Percentiles rank a stretch among this genome's conserved stretches.
These are phyloP conservation scores for Gossypium lobatum DNA, from an alignment of 441 rosid species.

Conservation along the genomic window DNA sequence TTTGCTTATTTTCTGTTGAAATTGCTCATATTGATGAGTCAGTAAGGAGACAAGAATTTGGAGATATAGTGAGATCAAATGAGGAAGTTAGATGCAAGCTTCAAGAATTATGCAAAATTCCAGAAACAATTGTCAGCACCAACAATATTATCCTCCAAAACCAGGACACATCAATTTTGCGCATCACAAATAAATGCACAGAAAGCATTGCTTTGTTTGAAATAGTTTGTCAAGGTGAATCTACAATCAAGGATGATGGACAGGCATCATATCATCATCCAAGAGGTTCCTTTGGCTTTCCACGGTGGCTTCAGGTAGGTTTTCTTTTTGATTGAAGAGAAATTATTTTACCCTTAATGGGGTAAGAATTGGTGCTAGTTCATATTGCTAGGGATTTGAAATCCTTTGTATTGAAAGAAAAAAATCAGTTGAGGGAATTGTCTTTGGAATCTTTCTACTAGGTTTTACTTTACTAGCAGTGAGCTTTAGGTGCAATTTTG, in stretches of 20 bases:
- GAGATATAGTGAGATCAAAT: constrained; percentile 45
- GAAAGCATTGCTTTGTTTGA: constrained; percentile 40
- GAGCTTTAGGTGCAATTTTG: not conserved
- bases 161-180: constrained; percentile 44
- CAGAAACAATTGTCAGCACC: constrained; percentile 54
- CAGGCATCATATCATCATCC: constrained; percentile 40
- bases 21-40: constrained; percentile 56
- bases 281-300: constrained; percentile 55
- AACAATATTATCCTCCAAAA: constrained; percentile 53
- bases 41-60: constrained; percentile 59
- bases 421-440: not conserved
- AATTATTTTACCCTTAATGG: not conserved
- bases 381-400: not conserved
- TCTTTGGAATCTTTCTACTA: not conserved
- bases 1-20: constrained; percentile 46
- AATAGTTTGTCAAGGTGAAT: constrained; percentile 51
- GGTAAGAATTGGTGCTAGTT: not conserved
- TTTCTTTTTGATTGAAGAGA: constrained; percentile 6
- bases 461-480: not conserved
- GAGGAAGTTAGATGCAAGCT: constrained; percentile 39
- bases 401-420: not conserved
- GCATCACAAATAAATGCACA: constrained; percentile 48
- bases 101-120: constrained; percentile 44
- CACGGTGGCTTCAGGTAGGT: constrained; percentile 63
- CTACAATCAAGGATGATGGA: constrained; percentile 40